phyloP scores from a whole-genome alignment of 2,329 filamentous ascomycete genomes.

The Lasiodiplodia gonubiensis region DNA sequence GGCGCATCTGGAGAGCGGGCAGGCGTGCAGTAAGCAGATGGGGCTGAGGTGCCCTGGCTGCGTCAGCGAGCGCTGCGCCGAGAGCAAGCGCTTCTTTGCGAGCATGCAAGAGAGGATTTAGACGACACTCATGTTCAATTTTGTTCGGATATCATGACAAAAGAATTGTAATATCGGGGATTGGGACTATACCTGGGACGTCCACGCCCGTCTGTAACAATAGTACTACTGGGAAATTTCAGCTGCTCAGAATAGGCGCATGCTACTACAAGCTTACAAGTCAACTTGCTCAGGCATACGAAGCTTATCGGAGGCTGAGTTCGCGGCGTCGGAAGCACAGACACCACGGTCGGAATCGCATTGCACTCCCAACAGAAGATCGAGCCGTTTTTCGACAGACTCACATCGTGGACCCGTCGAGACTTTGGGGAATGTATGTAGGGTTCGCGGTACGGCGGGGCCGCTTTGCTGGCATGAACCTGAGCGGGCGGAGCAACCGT shows the following conservation, averaged over 20 bases:
- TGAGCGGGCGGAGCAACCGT: not conserved
- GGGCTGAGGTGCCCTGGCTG: conserved; percentile 90
- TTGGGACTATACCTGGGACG: not conserved
- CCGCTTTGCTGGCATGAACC: not conserved
- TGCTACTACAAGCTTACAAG: not conserved
- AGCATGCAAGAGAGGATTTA: conserved; percentile 20
- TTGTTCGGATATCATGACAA: not conserved
- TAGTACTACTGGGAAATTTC: not conserved
- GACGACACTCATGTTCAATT: not conserved
- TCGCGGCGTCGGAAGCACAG: conserved; percentile 10
- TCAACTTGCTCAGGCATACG: conserved; percentile 7
- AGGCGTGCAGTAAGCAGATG: conserved; percentile 83
- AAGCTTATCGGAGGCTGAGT: conserved; percentile 14
- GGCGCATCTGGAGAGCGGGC: conserved; percentile 73
- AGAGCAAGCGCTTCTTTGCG: conserved; percentile 73
- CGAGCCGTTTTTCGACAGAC: not conserved
- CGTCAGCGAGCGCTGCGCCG: conserved; percentile 83
- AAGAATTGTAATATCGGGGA: not conserved
- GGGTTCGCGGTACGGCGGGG: not conserved
- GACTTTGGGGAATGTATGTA: not conserved
- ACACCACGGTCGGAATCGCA: not conserved
- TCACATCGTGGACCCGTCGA: not conserved
- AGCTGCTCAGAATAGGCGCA: conserved; percentile 14
- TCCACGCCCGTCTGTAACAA: conserved; percentile 13
- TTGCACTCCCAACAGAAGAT: conserved; percentile 1